phyloP scores from a whole-genome alignment of 2,329 filamentous ascomycete genomes.

The Fonsecaea erecta region DNA sequence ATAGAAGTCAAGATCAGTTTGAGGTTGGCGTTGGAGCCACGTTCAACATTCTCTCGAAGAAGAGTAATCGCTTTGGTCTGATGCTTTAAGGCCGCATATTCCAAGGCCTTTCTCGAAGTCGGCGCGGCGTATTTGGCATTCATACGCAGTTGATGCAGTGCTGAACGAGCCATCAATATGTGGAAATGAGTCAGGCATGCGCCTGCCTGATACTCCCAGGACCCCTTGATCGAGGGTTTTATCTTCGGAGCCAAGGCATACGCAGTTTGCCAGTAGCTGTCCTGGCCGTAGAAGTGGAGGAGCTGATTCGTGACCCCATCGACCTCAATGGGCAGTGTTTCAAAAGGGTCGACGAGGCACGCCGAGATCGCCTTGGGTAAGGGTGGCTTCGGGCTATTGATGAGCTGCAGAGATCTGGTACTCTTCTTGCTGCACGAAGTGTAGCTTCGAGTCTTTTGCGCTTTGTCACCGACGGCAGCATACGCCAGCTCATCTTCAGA shows the following conservation, averaged over 20 bases:
- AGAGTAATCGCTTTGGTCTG: constrained; percentile 25
- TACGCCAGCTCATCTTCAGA: constrained; percentile 1
- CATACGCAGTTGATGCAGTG: constrained; percentile 29
- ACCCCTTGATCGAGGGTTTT: constrained; percentile 27
- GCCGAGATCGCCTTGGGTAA: constrained; percentile 24
- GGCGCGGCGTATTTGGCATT: constrained; percentile 15
- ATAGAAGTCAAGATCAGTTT: constrained; percentile 24
- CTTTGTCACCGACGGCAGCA: neutral
- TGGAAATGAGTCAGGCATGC: constrained; percentile 25
- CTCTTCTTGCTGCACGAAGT: neutral
- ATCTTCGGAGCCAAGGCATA: constrained; percentile 25
- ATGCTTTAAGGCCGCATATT: constrained; percentile 26
- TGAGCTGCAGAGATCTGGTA: constrained; percentile 13
- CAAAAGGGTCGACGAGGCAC: constrained; percentile 28
- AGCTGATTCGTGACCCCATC: constrained; percentile 28
- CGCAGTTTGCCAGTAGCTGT: constrained; percentile 27
- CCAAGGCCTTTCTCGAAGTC: constrained; percentile 12
- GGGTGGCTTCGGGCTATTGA: constrained; percentile 8
- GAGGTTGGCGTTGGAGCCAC: constrained; percentile 15
- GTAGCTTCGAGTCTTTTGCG: neutral
- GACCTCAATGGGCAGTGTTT: constrained; percentile 22
- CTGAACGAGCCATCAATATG: constrained; percentile 30
- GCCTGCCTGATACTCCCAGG: constrained; percentile 29
- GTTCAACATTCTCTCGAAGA: constrained; percentile 21
- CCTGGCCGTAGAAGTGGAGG: constrained; percentile 28